Percentiles rank a stretch among this genome's conserved stretches.
phyloP scores from a whole-genome alignment of 805 yeast species.

The Myxozyma udenii region DNA sequence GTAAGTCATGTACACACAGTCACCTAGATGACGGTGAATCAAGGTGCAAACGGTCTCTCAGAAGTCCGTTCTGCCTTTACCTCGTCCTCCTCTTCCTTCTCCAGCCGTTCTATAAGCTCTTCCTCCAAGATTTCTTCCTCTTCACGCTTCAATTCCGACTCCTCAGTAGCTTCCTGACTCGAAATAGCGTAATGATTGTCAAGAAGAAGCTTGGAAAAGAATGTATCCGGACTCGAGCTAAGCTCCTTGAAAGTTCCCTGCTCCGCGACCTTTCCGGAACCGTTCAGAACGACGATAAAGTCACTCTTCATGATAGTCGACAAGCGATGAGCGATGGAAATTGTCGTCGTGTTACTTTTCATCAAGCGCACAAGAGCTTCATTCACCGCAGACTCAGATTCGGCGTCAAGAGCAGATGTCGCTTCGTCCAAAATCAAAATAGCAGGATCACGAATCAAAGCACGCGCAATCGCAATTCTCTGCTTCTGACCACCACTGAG shows the following conservation, averaged over 20 bases:
- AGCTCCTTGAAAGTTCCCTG: slow-evolving; percentile 59
- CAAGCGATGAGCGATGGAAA: slow-evolving; percentile 87
- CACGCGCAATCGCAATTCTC: slow-evolving; percentile 85
- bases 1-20: no score
- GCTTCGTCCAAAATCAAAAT: slow-evolving; percentile 90
- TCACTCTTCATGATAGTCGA: slow-evolving; percentile 83
- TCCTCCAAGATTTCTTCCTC: slow-evolving; percentile 25
- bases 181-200: slow-evolving; percentile 14
- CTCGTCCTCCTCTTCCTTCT: slow-evolving; percentile 22
- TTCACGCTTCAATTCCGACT: slow-evolving; percentile 11
- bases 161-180: neutral
- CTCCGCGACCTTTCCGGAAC: slow-evolving; percentile 71
- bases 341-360: slow-evolving; percentile 54
- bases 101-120: slow-evolving; percentile 25
- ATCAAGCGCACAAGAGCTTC: slow-evolving; percentile 60
- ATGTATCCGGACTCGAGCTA: slow-evolving; percentile 38
- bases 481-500: slow-evolving; percentile 95
- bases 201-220: slow-evolving; percentile 25
- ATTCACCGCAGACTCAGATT: slow-evolving; percentile 81
- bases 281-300: slow-evolving; percentile 72
- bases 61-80: slow-evolving; percentile 4
- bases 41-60: slow-evolving; percentile 18
- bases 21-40: no score
- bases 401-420: slow-evolving; percentile 87
- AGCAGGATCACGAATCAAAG: slow-evolving; percentile 72